A percentile compares a stretch with the other conserved stretches of the same genome.
phyloP scores from a whole-genome alignment of 2,329 filamentous ascomycete genomes.

The Drechslerella coelobrocha region DNA sequence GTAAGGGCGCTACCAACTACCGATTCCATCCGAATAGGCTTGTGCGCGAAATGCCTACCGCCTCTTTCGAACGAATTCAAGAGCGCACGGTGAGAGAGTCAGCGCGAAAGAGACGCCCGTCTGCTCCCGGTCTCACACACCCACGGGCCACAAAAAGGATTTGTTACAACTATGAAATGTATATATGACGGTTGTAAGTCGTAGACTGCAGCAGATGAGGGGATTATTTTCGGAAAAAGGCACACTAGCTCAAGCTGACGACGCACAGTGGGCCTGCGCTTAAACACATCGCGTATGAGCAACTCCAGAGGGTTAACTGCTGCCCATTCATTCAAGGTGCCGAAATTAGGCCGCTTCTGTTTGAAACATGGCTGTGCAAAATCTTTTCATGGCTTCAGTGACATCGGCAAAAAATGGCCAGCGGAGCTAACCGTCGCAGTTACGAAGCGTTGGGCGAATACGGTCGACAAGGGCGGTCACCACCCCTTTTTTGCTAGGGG shows the following conservation, averaged over 20 bases:
- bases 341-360: slow-evolving; percentile 46
- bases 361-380: slow-evolving; percentile 46
- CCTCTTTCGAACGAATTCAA: background rate
- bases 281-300: slow-evolving; percentile 44
- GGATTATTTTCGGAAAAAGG: slow-evolving; percentile 33
- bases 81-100: background rate
- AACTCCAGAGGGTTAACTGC: slow-evolving; percentile 5
- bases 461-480: background rate
- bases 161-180: background rate
- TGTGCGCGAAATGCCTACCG: background rate
- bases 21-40: slow-evolving; percentile 23
- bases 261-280: slow-evolving; percentile 44
- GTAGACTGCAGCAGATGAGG: slow-evolving; percentile 5
- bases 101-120: slow-evolving; percentile 22
- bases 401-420: slow-evolving; percentile 26
- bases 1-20: slow-evolving; percentile 18
- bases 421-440: background rate
- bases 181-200: background rate
- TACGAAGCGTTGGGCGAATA: too few species aligned
- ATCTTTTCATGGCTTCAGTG: slow-evolving; percentile 19
- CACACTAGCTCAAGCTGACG: slow-evolving; percentile 37
- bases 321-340: slow-evolving; percentile 26
- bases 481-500: background rate
- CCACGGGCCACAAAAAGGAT: background rate
- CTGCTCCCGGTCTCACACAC: slow-evolving; percentile 6